Evolutionary conservation across 176 grass and related monocot genomes (phyloP), one percentile per base, ranked within the genome.

Genomic region (Musa beccarii): DNA sequence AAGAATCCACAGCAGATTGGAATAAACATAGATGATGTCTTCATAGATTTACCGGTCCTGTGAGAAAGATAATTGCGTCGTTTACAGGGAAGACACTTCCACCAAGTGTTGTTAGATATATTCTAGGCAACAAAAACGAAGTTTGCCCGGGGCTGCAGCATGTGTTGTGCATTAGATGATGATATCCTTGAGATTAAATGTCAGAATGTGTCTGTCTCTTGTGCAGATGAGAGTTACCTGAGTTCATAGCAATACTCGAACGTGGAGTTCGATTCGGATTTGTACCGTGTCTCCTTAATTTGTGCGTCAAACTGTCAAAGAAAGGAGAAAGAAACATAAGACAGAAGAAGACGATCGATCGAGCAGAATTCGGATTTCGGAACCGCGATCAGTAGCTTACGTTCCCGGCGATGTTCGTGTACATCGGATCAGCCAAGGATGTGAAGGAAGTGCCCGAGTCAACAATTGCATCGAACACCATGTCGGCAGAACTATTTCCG

Each of bases 371-470:
- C 71, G 51, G 29, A 69, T 16, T 12, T 14, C 21, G 43, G 5
- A 12, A 54, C 79, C 66, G 54, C 15, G 19, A 19, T 34, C 59
- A 16, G 14, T 74, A 53, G 66, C 96, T 85, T 88, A 99, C 96
- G 7, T 79, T 88, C 21, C 49, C 83, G 22, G 92, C 75, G 29
- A 99, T 86, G 43, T 87, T 61, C 0, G 86, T 83, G 26, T 99
- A 92, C 84, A 92, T 86, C 50, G 96, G 96, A 86, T 99, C 85
- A 4, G 84, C 75, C 24, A 99, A 78, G 72, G 81, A 69, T 12
- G 96, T 85, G 81, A 89, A 99, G n/a, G 91, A 94, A 57, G 96
- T 99, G 66, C 96, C 90, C 9, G 96, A 94, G 70, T 99, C 96
- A 49, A 99, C 88, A 77, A 99, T 68, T 53, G 69, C 84, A 71